Evolutionary conservation across 257 asterid species (phyloP), one percentile per base, ranked within the genome.

Genomic region (Phtheirospermum japonicum): DNA sequence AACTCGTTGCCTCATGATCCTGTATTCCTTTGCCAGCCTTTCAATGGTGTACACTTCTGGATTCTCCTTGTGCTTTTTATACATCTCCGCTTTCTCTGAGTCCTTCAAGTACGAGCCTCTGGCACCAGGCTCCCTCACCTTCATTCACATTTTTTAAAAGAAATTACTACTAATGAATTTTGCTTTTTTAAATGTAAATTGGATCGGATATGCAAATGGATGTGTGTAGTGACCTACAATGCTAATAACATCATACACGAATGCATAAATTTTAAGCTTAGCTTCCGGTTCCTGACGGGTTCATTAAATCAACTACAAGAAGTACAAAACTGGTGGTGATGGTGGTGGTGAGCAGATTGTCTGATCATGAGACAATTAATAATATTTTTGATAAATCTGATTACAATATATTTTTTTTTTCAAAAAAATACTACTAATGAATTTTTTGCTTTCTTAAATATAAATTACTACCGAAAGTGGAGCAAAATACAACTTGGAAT

Each of bases 1-100:
- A 57, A 92, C 99, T 64, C 99, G 72, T 77, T 92, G 99, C 88
- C 97, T 89, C 96, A 92, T 89, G 61, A 92, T 73, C 77, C 95
- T 81, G 62, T 92, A 92, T 4, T 92, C 99, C 73, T 89, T 85
- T 12, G 99, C 99, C 68, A 92, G 69, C 75, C 69, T 84, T 83
- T 92, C 99, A 61, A 92, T 93, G 0, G 95, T 89, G 60, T 85
- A 86, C 37, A 69, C 78, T 77, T 80, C 97, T 0, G 97, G 99
- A 67, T 92, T 87, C 76, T 86, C 86, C 75, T 85, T 92, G 74
- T 92, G 97, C 71, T 86, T 89, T 71, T 76, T 83, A 65, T 86
- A 92, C 85, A 92, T 89, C 77, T 92, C 95, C 0, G 89, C 67
- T 73, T 92, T 92, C 64, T 89, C 97, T 0, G 94, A 86, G 69